Evolutionary conservation across 1,139 yeast species (phyloP).

Genomic region (Debaryomycetaceae sp.): DNA sequence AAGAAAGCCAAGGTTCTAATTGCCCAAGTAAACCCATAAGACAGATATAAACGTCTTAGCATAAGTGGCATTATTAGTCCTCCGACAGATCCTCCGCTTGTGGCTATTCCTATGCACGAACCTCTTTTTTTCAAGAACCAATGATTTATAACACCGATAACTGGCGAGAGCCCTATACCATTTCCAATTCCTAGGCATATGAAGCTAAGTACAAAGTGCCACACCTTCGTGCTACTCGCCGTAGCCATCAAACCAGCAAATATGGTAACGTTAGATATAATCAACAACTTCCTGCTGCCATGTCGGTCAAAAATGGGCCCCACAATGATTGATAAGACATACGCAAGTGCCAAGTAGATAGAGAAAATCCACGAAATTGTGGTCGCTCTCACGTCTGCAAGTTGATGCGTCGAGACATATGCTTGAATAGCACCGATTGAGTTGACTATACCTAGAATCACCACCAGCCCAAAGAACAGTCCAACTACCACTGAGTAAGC

Average conservation of each 20-base stretch:
- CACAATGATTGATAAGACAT: slow-evolving; percentile 51
- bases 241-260: slow-evolving; percentile 49
- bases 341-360: slow-evolving; percentile 54
- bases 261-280: slow-evolving; percentile 37
- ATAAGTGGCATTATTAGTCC: slow-evolving; percentile 60
- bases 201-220: slow-evolving; percentile 55
- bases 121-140: slow-evolving; percentile 49
- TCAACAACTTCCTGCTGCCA: slow-evolving; percentile 44
- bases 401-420: slow-evolving; percentile 52
- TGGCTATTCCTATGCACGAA: slow-evolving; percentile 53
- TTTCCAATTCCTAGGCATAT: slow-evolving; percentile 53
- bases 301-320: slow-evolving; percentile 45
- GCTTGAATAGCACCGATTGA: slow-evolving; percentile 66
- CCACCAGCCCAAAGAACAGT: slow-evolving; percentile 54
- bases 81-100: slow-evolving; percentile 64
- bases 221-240: slow-evolving; percentile 45
- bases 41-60: slow-evolving; percentile 48
- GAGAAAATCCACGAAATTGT: slow-evolving; percentile 67
- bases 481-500: slow-evolving; percentile 66
- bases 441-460: slow-evolving; percentile 59
- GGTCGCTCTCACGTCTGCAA: slow-evolving; percentile 39
- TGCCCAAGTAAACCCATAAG: slow-evolving; percentile 62
- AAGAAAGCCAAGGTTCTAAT: slow-evolving; percentile 55
- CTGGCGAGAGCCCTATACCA: slow-evolving; percentile 55
- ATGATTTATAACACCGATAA: slow-evolving; percentile 36